These are phyloP conservation scores for Saccharomyces hybrid DNA, from an alignment of 1,139 yeast genomes.

Conservation along the genomic window DNA sequence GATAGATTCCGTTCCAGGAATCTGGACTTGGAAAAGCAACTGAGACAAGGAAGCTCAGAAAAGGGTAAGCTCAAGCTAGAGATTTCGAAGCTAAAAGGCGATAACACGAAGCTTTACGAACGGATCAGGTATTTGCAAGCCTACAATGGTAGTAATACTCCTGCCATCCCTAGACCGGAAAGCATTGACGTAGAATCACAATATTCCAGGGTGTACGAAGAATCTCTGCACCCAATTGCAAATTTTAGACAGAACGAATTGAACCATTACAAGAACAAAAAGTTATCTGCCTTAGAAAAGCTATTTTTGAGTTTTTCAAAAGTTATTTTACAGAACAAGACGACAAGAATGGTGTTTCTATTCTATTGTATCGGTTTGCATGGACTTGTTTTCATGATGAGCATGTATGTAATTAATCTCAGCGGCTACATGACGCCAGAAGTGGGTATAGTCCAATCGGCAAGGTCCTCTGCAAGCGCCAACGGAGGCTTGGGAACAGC, in stretches of 20 bases:
- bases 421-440: constrained; percentile 44
- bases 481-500: not conserved
- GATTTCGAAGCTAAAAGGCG: constrained; percentile 54
- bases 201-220: constrained; percentile 63
- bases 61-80: constrained; percentile 60
- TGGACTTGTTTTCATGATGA: constrained; percentile 58
- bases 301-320: constrained; percentile 69
- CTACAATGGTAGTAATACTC: constrained; percentile 16
- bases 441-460: constrained; percentile 32
- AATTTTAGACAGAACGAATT: constrained; percentile 74
- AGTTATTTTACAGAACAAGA: constrained; percentile 63
- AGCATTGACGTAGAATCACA: constrained; percentile 46
- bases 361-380: constrained; percentile 72
- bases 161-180: constrained; percentile 8
- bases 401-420: constrained; percentile 49
- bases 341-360: constrained; percentile 66
- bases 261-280: constrained; percentile 58
- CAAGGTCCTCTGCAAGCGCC: not conserved
- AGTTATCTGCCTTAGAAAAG: constrained; percentile 71
- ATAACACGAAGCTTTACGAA: constrained; percentile 75
- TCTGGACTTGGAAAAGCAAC: constrained; percentile 75
- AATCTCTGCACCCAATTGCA: constrained; percentile 74
- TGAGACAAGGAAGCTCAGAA: constrained; percentile 49
- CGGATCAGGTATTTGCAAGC: constrained; percentile 58
- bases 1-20: constrained; percentile 81